phyloP scores from a whole-genome alignment of 805 yeast genomes.

The Ogataea sp. region DNA sequence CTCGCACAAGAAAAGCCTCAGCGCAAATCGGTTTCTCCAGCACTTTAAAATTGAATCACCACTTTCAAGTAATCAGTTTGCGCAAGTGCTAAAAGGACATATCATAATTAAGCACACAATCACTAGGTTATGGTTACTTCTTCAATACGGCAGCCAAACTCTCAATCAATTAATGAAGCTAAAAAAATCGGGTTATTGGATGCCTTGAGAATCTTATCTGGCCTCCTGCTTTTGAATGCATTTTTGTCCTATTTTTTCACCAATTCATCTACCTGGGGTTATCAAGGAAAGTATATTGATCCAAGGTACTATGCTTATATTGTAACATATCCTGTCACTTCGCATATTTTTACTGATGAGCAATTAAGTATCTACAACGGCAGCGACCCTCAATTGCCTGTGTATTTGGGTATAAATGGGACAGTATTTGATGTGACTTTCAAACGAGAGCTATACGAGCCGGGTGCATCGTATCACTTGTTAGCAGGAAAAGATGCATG shows the following conservation, averaged over 20 bases:
- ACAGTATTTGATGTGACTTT: conserved; percentile 57
- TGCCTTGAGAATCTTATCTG: conserved; percentile 33
- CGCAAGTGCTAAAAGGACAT: no score
- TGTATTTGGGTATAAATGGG: conserved; percentile 53
- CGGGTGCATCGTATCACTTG: conserved; percentile 40
- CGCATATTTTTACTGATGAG: conserved; percentile 30
- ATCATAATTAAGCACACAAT: no score
- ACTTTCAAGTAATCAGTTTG: no score
- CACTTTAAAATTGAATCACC: no score
- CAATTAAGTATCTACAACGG: conserved; percentile 50
- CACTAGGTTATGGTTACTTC: no score
- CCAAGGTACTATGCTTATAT: conserved; percentile 27
- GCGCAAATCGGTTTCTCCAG: no score
- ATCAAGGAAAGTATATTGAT: conserved; percentile 41
- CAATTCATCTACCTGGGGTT: conserved; percentile 52
- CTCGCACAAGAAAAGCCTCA: no score
- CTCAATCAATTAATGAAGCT: no score
- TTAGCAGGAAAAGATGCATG: conserved; percentile 65
- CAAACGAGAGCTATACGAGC: conserved; percentile 41
- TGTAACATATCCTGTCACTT: conserved; percentile 5
- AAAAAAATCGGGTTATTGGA: no score
- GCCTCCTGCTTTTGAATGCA: conserved; percentile 38
- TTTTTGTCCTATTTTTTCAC: conserved; percentile 52
- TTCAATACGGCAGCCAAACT: no score
- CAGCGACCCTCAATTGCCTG: conserved; percentile 34